phyloP scores from a whole-genome alignment of 176 grass and related monocot genomes.

The Guadua angustifolia region DNA sequence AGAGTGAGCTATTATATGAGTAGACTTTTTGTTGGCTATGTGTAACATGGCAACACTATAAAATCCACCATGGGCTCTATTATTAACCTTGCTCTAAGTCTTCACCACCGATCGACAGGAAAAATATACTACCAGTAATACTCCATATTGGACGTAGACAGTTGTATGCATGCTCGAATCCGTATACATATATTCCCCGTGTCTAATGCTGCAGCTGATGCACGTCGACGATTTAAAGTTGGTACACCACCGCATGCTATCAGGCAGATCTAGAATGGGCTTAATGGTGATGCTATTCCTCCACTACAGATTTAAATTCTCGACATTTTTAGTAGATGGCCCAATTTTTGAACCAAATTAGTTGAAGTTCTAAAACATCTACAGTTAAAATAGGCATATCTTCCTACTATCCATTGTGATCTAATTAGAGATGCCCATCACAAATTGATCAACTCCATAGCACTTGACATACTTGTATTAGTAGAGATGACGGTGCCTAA shows the following conservation, averaged over 20 bases:
- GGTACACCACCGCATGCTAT: background rate
- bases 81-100: too few species aligned
- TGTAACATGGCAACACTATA: too few species aligned
- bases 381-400: background rate
- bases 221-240: background rate
- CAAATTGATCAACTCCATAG: background rate
- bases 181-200: constrained; percentile 35
- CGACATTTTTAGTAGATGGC: background rate
- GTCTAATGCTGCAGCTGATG: constrained; percentile 39
- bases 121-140: too few species aligned
- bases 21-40: too few species aligned
- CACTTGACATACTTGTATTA: background rate
- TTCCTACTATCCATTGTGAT: background rate
- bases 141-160: background rate
- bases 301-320: background rate
- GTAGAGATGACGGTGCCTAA: background rate
- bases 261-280: constrained; percentile 1
- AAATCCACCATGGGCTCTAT: too few species aligned
- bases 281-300: background rate
- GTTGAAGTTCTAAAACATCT: background rate
- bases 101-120: too few species aligned
- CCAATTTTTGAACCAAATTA: background rate
- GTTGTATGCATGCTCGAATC: constrained; percentile 18
- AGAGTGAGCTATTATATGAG: too few species aligned
- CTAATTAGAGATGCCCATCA: background rate